Base-by-base conservation (phyloP, 371 early-diverging fungal species). In the Mortierella sp. region DNA sequence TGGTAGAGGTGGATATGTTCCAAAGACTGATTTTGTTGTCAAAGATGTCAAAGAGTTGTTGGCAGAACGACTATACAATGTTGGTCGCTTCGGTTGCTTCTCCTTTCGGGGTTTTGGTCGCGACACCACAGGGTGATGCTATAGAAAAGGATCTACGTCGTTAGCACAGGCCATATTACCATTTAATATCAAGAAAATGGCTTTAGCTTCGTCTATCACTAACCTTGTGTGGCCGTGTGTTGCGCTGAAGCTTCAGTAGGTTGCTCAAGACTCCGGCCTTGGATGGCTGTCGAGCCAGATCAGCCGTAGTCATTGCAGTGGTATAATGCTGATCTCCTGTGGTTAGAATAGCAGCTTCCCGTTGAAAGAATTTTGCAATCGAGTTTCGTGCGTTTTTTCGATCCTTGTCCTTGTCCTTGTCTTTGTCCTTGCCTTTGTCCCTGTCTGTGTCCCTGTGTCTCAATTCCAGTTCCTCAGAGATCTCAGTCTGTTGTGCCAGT, bases 241-340 rank as follows among this genome's bases (percentile, higher is more conserved):
- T 59, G 31, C 53, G 46, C 15, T 79, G 72, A 3, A 86, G 72
- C 56, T 80, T 83, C 11, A 86, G 31, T 17, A 86, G 47, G 60
- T 86, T 83, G 50, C 84, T 79, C 4, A 86, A 56, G 9, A 86
- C 80, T 57, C 86, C 86, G 1, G 72, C 78, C 51, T 68, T 70
- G 50, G 81, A 82, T 2, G 84, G 81, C 41, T 79, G 79, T 24
- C 72, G 50, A 19, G 55, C 27, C 23, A 58, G 41, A 30, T 68
- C 67, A 19, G 61, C 37, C 15, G 39, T 17, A 39, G 47, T 9
- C 17, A 48, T n/a, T n/a, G 51, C 47, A 8, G 60, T 19, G 39
- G 51, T 8, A 28, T 47, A 15, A n/a, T 50, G 31, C 46, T 28
- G 51, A 31, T 42, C 23, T 1, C 30, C 3, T 15, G 50, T n/a